A percentile compares a stretch with the other conserved stretches of the same genome.
These are phyloP conservation scores for Meyerozyma sp. DNA, from an alignment of 1,139 yeast species.

Conservation along the genomic window DNA sequence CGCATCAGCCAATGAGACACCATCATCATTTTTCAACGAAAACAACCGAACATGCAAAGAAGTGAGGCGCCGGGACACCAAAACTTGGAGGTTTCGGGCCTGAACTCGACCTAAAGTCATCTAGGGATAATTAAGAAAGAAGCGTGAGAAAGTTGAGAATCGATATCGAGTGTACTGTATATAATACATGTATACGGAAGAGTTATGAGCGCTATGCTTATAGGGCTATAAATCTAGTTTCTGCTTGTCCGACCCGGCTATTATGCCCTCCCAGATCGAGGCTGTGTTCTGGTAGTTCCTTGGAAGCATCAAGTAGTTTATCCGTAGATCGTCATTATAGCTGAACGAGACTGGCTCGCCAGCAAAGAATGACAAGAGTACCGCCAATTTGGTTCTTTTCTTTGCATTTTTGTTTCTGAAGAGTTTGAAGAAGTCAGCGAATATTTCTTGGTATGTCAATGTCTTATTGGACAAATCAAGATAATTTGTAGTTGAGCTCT, in stretches of 20 bases:
- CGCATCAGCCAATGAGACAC: conserved; percentile 32
- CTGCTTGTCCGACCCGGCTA: too few relatives aligned
- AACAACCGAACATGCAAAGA: not conserved
- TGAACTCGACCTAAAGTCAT: not conserved
- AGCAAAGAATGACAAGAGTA: conserved; percentile 21
- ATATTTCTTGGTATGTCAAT: conserved; percentile 33
- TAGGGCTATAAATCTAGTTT: not conserved
- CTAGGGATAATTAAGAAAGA: not conserved
- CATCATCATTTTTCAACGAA: conserved; percentile 10
- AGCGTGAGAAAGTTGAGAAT: not conserved
- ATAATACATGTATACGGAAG: not conserved
- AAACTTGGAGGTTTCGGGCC: not conserved
- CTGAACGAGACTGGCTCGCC: conserved; percentile 30
- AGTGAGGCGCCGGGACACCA: not conserved
- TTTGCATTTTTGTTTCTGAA: conserved; percentile 18
- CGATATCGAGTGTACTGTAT: not conserved
- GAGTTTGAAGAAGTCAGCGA: conserved; percentile 27
- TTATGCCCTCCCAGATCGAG: conserved; percentile 23
- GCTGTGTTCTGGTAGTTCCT: conserved; percentile 26
- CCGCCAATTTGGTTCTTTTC: conserved; percentile 24
- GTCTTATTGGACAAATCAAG: conserved; percentile 34
- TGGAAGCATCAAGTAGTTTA: conserved; percentile 40
- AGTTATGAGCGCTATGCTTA: too few relatives aligned
- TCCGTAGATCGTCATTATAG: conserved; percentile 27
- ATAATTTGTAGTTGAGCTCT: conserved; percentile 18